Evolutionary conservation across 805 yeast species (phyloP).

Genomic region (Candida morakotiae): DNA sequence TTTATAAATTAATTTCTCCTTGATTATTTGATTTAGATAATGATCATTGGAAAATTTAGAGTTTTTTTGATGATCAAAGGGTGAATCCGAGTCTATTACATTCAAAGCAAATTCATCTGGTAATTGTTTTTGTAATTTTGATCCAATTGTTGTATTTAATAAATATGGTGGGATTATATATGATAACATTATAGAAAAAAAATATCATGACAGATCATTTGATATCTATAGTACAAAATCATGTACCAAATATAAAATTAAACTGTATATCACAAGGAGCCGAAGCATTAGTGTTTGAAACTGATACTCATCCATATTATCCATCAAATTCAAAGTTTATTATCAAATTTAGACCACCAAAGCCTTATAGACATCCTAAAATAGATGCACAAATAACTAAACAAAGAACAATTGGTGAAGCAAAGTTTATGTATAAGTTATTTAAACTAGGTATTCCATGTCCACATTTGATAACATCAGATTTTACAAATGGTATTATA

Average conservation of each 20-base stretch:
- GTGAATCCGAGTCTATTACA: conserved; percentile 21
- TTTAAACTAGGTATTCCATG: conserved; percentile 55
- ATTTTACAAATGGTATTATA: conserved; percentile 70
- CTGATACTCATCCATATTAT: conserved; percentile 64
- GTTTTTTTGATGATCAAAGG: conserved; percentile 13
- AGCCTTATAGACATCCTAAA: conserved; percentile 83
- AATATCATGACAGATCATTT: conserved; percentile 52
- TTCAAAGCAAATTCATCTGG: conserved; percentile 19
- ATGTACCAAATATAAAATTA: conserved; percentile 49
- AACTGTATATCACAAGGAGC: conserved; percentile 80
- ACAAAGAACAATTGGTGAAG: conserved; percentile 80
- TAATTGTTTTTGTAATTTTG: conserved; percentile 23
- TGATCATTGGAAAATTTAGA: conserved; percentile 24
- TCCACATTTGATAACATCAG: conserved; percentile 75
- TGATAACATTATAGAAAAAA: conserved; percentile 1
- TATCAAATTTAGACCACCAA: conserved; percentile 82
- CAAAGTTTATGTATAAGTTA: conserved; percentile 64
- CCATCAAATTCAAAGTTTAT: conserved; percentile 40
- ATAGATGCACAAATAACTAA: conserved; percentile 75
- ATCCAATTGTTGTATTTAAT: conserved; percentile 34
- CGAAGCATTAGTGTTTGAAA: conserved; percentile 73
- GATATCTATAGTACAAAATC: conserved; percentile 36
- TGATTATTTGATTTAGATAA: conserved; percentile 26
- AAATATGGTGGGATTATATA: conserved; percentile 42
- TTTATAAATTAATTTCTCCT: conserved; percentile 29